These are phyloP conservation scores for Aspergillus nomiae DNA, from an alignment of 2,329 filamentous ascomycete species.

Conservation along the genomic window DNA sequence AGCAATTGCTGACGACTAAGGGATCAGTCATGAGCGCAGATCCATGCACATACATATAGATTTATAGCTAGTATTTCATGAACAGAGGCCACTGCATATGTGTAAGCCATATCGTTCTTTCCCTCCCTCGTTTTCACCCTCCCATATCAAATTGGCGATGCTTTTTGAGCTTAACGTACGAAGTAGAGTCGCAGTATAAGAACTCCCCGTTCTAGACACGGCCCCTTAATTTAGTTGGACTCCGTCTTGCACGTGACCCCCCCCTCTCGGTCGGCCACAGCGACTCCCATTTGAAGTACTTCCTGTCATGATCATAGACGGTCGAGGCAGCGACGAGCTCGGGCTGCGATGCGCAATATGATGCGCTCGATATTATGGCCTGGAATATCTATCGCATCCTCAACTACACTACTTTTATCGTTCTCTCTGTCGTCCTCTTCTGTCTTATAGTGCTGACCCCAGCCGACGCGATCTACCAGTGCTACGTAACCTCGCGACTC, in stretches of 20 bases:
- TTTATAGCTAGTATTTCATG: not conserved
- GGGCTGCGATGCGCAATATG: slow-evolving; percentile 21
- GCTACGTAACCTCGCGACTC: slow-evolving; percentile 64
- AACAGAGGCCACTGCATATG: not conserved
- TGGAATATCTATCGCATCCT: slow-evolving; percentile 70
- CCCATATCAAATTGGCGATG: not conserved
- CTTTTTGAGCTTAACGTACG: not conserved
- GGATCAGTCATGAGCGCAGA: not conserved
- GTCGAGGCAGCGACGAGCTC: not conserved
- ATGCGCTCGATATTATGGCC: slow-evolving; percentile 32
- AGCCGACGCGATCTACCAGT: slow-evolving; percentile 77
- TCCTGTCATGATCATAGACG: not conserved
- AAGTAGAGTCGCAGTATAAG: not conserved
- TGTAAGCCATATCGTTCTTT: not conserved
- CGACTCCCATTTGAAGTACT: not conserved
- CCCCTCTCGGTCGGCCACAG: not conserved
- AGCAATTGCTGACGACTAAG: slow-evolving; percentile 38
- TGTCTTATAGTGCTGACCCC: slow-evolving; percentile 78
- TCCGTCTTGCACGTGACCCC: not conserved
- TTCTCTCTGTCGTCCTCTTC: slow-evolving; percentile 73
- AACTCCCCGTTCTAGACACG: not conserved
- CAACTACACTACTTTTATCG: slow-evolving; percentile 76
- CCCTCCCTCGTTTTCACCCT: not conserved
- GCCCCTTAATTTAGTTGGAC: not conserved
- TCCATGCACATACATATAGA: not conserved